These are phyloP conservation scores for Cercospora zeina DNA, from an alignment of 2,329 filamentous ascomycete genomes.

Conservation along the genomic window DNA sequence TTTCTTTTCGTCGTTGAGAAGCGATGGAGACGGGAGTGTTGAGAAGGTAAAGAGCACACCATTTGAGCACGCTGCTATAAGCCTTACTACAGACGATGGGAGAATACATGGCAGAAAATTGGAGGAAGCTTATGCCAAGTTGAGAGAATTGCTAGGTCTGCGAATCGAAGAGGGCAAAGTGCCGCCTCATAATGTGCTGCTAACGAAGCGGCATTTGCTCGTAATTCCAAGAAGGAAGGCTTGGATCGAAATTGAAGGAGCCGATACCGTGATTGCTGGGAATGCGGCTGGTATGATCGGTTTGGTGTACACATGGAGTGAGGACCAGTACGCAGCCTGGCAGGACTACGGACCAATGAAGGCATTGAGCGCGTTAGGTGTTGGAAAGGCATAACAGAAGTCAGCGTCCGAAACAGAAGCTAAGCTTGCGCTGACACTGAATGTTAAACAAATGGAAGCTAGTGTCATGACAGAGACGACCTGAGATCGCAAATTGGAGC, in stretches of 20 bases:
- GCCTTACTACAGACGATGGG: background rate
- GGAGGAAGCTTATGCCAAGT: slow-evolving; percentile 27
- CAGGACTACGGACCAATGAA: slow-evolving; percentile 23
- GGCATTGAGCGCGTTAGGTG: slow-evolving; percentile 25
- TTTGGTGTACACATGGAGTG: slow-evolving; percentile 32
- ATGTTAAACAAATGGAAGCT: background rate
- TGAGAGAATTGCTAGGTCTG: slow-evolving; percentile 20
- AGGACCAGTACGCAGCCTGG: slow-evolving; percentile 27
- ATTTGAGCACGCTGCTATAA: slow-evolving; percentile 14
- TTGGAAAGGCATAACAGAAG: slow-evolving; percentile 5
- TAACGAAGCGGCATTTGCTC: slow-evolving; percentile 40
- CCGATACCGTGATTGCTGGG: slow-evolving; percentile 25
- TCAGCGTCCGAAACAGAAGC: no score
- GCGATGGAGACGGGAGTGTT: background rate
- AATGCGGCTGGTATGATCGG: slow-evolving; percentile 45
- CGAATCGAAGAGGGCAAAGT: slow-evolving; percentile 21
- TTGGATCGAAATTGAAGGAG: slow-evolving; percentile 29
- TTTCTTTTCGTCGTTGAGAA: slow-evolving; percentile 20
- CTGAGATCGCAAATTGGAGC: background rate
- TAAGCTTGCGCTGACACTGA: background rate
- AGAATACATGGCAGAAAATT: background rate
- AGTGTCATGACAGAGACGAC: no score
- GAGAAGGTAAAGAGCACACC: background rate
- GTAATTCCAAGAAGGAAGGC: slow-evolving; percentile 41
- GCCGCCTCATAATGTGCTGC: slow-evolving; percentile 41